Evolutionary conservation across 148 eudicot species (phyloP).

Genomic region (Cornus kousa): DNA sequence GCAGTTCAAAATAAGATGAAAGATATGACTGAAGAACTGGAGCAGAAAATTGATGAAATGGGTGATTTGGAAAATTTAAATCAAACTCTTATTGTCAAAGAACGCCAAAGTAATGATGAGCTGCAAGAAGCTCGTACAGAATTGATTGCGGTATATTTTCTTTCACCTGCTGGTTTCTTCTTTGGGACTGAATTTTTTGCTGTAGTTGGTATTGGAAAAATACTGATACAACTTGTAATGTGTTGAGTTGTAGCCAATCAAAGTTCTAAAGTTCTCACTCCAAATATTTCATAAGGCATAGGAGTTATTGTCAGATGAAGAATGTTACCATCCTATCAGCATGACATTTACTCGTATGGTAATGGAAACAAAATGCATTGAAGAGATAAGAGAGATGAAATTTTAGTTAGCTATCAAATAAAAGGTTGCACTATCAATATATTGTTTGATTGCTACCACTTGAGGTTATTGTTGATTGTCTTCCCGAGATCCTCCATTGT

Average conservation of each 20-base stretch:
- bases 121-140: conserved; percentile 75
- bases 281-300: background rate
- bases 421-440: too few relatives aligned
- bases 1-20: conserved; percentile 66
- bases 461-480: too few relatives aligned
- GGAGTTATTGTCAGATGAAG: background rate
- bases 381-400: too few relatives aligned
- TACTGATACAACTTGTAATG: too few relatives aligned
- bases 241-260: background rate
- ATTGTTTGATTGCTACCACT: too few relatives aligned
- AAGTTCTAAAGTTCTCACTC: background rate
- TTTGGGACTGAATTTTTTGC: background rate
- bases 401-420: too few relatives aligned
- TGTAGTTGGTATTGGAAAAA: background rate
- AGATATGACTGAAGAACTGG: conserved; percentile 62
- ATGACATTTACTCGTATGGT: background rate
- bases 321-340: background rate
- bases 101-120: conserved; percentile 87
- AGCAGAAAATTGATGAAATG: conserved; percentile 53
- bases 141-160: conserved; percentile 55
- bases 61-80: conserved; percentile 46
- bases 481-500: too few relatives aligned
- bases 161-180: conserved; percentile 3
- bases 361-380: background rate
- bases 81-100: conserved; percentile 47